Conservation (phyloP, 306 rosid species). For the Begonia peltatifolia region DNA sequence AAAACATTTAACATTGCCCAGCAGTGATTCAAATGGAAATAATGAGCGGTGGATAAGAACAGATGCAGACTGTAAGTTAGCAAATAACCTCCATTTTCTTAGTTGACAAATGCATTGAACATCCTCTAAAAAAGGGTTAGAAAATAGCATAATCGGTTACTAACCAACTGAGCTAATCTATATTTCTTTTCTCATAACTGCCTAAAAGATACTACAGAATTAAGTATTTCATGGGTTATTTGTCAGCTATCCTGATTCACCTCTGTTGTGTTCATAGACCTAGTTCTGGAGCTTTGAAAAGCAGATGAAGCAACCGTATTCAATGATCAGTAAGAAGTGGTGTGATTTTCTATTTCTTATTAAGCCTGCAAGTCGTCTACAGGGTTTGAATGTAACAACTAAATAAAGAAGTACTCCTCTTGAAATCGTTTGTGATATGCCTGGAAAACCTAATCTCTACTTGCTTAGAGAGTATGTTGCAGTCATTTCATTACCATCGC, state of each 20-base stretch:
- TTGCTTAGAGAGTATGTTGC: background rate
- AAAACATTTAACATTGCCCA: conserved; percentile 24
- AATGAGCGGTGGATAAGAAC: conserved; percentile 86
- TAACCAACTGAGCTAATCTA: no score
- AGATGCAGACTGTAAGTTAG: conserved; percentile 76
- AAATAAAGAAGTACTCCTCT: background rate
- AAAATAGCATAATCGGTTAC: no score
- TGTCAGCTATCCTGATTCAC: conserved; percentile 8
- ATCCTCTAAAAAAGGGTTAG: background rate
- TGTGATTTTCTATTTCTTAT: background rate
- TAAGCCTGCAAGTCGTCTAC: background rate
- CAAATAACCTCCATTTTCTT: background rate
- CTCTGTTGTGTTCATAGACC: conserved; percentile 29
- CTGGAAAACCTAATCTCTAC: background rate
- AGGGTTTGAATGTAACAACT: background rate
- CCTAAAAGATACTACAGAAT: no score
- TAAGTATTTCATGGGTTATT: background rate
- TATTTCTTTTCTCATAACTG: no score
- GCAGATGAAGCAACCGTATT: conserved; percentile 14
- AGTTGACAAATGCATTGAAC: background rate
- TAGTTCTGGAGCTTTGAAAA: conserved; percentile 72
- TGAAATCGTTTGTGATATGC: background rate
- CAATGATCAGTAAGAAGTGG: conserved; percentile 12
- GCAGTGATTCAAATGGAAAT: conserved; percentile 45
- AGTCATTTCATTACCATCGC: background rate